These are phyloP conservation scores for Fusarium drepaniforme DNA, from an alignment of 2,329 filamentous ascomycete species.

Conservation along the genomic window DNA sequence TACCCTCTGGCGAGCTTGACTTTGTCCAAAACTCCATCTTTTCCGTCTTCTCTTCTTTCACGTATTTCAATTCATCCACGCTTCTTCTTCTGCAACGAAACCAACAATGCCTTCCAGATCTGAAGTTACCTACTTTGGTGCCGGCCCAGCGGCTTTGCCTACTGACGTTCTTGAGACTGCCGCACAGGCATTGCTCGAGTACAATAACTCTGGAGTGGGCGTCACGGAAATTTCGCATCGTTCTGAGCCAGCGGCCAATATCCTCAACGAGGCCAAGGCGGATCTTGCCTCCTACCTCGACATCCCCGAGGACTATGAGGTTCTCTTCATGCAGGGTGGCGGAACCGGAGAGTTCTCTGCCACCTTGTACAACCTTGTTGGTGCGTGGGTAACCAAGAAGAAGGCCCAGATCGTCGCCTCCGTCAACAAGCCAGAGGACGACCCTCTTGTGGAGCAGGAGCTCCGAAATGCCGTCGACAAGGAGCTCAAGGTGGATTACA, in stretches of 20 bases:
- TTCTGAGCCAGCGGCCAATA: slow-evolving; percentile 80
- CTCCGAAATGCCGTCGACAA: slow-evolving; percentile 74
- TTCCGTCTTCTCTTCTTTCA: slow-evolving; percentile 9
- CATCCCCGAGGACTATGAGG: slow-evolving; percentile 87
- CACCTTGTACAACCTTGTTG: slow-evolving; percentile 85
- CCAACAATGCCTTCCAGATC: slow-evolving; percentile 75
- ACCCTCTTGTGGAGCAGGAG: slow-evolving; percentile 66
- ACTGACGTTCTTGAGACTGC: slow-evolving; percentile 84
- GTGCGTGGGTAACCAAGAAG: slow-evolving; percentile 82
- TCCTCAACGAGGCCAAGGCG: slow-evolving; percentile 83
- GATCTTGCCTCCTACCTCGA: slow-evolving; percentile 81
- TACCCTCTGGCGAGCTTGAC: slow-evolving; percentile 15
- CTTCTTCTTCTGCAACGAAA: slow-evolving; percentile 15
- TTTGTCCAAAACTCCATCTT: slow-evolving; percentile 28
- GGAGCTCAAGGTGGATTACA: slow-evolving; percentile 86
- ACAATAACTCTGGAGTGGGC: not conserved
- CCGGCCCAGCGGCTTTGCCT: slow-evolving; percentile 88
- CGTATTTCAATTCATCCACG: slow-evolving; percentile 10
- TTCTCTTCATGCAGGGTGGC: slow-evolving; percentile 89
- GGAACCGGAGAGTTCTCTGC: slow-evolving; percentile 90
- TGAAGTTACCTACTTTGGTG: slow-evolving; percentile 88
- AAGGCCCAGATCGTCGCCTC: slow-evolving; percentile 70
- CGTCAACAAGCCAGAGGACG: slow-evolving; percentile 60
- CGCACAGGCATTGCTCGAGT: slow-evolving; percentile 40
- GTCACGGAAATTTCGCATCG: slow-evolving; percentile 84